phyloP scores from a whole-genome alignment of 768 basidiomycete genomes.

The Mycena alexandri region DNA sequence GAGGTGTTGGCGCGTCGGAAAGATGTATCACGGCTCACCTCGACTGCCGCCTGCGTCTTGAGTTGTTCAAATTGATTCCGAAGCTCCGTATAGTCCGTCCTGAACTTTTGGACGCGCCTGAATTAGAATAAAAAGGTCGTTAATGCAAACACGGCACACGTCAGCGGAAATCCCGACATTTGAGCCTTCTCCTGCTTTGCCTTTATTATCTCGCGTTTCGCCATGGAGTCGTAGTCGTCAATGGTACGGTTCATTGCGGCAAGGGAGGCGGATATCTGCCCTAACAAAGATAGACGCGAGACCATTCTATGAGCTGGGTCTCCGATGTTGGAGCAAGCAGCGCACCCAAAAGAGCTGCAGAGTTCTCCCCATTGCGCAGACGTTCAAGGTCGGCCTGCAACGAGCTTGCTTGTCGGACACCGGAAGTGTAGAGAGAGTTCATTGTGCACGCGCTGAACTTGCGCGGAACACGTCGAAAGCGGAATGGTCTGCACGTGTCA shows the following conservation, averaged over 20 bases:
- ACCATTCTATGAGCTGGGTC: constrained; percentile 34
- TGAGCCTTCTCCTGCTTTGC: constrained; percentile 97
- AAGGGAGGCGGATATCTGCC: constrained; percentile 98
- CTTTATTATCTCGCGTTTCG: constrained; percentile 94
- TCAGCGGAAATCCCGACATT: constrained; percentile 64
- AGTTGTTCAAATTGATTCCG: constrained; percentile 84
- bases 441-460: constrained; percentile 61
- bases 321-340: constrained; percentile 27
- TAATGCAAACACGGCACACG: background rate
- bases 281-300: constrained; percentile 60
- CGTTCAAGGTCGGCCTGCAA: constrained; percentile 89
- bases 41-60: constrained; percentile 69
- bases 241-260: constrained; percentile 94
- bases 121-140: constrained; percentile 6
- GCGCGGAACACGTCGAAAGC: constrained; percentile 15
- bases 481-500: background rate
- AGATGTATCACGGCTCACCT: constrained; percentile 47
- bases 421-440: constrained; percentile 96
- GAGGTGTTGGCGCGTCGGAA: background rate
- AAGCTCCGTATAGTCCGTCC: constrained; percentile 87
- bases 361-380: constrained; percentile 83
- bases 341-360: constrained; percentile 87
- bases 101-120: constrained; percentile 95
- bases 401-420: constrained; percentile 91
- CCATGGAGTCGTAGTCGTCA: constrained; percentile 98